Evolutionary conservation across 768 basidiomycete species (phyloP).

Genomic region (Suillus occidentalis): DNA sequence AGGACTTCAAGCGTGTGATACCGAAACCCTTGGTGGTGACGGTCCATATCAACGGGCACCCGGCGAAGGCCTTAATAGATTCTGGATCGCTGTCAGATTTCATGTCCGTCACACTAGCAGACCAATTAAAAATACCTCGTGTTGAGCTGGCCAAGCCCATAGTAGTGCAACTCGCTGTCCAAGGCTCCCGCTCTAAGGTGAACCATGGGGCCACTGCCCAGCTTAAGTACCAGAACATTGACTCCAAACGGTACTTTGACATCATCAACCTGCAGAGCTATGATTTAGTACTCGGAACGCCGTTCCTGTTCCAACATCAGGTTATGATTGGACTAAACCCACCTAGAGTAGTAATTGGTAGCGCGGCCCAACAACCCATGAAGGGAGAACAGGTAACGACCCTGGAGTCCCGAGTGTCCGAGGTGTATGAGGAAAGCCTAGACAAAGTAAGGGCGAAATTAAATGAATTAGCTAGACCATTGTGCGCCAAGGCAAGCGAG

Average conservation of each 20-base stretch:
- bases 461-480: accelerated
- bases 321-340: neutral
- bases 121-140: no score
- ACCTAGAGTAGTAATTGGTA: neutral
- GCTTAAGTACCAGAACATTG: neutral
- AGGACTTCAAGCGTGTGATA: no score
- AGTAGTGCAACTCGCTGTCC: neutral
- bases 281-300: neutral
- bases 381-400: neutral
- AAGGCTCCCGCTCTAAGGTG: neutral
- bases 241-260: neutral
- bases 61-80: no score
- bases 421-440: neutral
- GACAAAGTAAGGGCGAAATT: accelerated
- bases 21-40: no score
- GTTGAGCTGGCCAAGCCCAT: neutral
- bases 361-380: accelerated
- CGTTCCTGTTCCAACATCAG: neutral
- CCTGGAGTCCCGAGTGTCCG: accelerated
- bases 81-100: no score
- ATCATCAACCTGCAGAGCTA: neutral
- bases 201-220: neutral
- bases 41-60: no score
- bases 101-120: no score
- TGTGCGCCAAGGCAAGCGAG: accelerated